Percentiles rank a stretch among this genome's conserved stretches.
Conservation (phyloP, 768 basidiomycete genomes). For the Sistotremastrum niveocremeum region DNA sequence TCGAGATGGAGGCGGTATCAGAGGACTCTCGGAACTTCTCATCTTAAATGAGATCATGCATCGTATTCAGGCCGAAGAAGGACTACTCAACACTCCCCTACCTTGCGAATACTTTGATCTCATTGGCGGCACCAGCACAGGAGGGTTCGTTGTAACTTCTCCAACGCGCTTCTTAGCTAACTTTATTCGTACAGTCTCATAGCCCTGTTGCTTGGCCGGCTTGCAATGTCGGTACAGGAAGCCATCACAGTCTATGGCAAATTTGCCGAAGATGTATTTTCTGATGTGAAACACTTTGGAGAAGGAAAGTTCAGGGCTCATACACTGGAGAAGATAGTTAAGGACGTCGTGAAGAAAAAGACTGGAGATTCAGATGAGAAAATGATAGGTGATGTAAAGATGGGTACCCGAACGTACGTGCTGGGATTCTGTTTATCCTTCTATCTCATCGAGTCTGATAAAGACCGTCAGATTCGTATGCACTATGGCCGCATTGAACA, state of each 20-base stretch:
- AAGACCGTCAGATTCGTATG: neutral
- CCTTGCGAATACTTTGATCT: constrained; percentile 17
- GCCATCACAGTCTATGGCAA: constrained; percentile 10
- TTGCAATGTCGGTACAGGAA: constrained; percentile 12
- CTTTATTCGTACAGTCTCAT: constrained; percentile 8
- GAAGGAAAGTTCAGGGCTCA: constrained; percentile 1
- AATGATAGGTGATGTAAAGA: too few species aligned
- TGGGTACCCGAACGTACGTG: too few species aligned
- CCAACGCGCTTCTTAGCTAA: neutral
- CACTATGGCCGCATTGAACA: constrained; percentile 5
- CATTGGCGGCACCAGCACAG: constrained; percentile 15
- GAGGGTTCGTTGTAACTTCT: constrained; percentile 9
- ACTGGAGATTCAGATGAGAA: neutral
- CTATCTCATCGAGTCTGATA: neutral
- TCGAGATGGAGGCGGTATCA: too few species aligned
- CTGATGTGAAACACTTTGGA: neutral
- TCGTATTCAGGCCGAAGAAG: too few species aligned
- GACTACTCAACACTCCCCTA: neutral
- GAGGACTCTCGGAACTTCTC: too few species aligned
- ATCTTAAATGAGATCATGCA: too few species aligned
- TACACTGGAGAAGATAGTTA: constrained; percentile 4
- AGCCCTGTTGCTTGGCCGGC: constrained; percentile 15
- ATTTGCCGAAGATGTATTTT: constrained; percentile 8
- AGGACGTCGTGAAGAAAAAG: neutral
- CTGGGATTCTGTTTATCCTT: neutral